Evolutionary conservation across 2,329 filamentous ascomycete species (phyloP).

Genomic region (Alternaria ventricosa): DNA sequence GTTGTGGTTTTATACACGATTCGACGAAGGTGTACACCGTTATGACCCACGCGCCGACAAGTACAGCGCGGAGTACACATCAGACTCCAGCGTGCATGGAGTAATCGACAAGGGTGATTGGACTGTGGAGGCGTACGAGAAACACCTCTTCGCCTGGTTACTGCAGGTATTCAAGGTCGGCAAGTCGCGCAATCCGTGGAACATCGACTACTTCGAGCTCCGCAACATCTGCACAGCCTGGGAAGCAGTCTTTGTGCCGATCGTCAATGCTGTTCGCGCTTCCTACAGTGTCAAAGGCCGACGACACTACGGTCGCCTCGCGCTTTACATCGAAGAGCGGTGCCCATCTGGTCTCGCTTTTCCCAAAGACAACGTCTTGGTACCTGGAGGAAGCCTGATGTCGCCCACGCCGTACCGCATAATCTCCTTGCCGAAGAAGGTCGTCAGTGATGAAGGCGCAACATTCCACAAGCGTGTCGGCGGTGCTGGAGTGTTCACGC

Average conservation of each 20-base stretch:
- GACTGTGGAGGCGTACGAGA: slow-evolving; percentile 37
- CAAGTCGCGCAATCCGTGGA: slow-evolving; percentile 33
- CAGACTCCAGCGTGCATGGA: slow-evolving; percentile 18
- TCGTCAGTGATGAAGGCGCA: background rate
- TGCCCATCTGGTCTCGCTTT: slow-evolving; percentile 41
- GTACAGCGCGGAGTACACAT: slow-evolving; percentile 14
- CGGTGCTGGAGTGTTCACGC: slow-evolving; percentile 14
- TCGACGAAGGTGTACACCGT: slow-evolving; percentile 33
- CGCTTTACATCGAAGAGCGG: slow-evolving; percentile 37
- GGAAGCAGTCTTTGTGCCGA: slow-evolving; percentile 38
- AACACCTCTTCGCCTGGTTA: slow-evolving; percentile 42
- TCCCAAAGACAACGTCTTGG: slow-evolving; percentile 33
- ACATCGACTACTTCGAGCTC: slow-evolving; percentile 38
- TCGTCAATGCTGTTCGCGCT: slow-evolving; percentile 37
- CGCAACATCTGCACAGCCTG: slow-evolving; percentile 37
- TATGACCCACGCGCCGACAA: slow-evolving; percentile 33
- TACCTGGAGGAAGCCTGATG: slow-evolving; percentile 12
- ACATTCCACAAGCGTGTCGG: background rate
- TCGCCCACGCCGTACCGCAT: slow-evolving; percentile 33
- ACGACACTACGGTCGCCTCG: slow-evolving; percentile 40
- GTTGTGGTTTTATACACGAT: slow-evolving; percentile 43
- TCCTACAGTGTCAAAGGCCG: slow-evolving; percentile 37
- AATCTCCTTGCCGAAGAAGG: slow-evolving; percentile 20
- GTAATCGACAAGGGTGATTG: slow-evolving; percentile 37
- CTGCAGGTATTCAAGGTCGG: slow-evolving; percentile 43